Base-by-base conservation (phyloP, 176 grass and related monocot genomes). In the Pharus latifolius region DNA sequence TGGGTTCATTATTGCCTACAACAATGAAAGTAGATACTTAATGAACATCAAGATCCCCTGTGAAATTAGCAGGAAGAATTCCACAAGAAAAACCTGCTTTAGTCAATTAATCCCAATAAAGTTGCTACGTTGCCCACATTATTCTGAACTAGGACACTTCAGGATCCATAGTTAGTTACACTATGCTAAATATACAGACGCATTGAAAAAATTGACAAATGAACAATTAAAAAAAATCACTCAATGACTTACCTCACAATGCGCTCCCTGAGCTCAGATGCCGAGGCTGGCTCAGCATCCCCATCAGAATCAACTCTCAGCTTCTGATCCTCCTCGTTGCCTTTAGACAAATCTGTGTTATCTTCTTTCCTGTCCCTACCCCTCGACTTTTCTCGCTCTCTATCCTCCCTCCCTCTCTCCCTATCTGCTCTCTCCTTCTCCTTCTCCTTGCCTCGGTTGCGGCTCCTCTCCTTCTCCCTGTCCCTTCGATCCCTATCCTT, bases 381-480 rank as follows among this genome's bases (percentile, higher is more conserved):
- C 78, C 31, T 89, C 16, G 73, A 81, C 73, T 84, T 91, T 49
- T 85, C 74, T 5, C 65, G 69, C 13, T 88, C 81, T 29, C 66
- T 85, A 53, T 85, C 85, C 56, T 79, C 76, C 52, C 63, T 82
- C 31, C 65, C 78, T 55, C 28, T 82, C 31, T 66, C 78, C 62
- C 28, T 46, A 11, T 79, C 83, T 14, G 67, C 74, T 26, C 73
- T 77, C 10, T 64, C 67, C 13, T 47, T 56, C 28, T 89, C 82
- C 63, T 79, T 94, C 49, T 72, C 78, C 80, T 65, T 85, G 22
- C 74, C 81, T 60, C 70, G 89, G 17, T 74, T 69, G 26, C 49
- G 68, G 54, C 47, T 80, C 70, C 63, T 72, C 16, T 90, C 83
- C 50, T 87, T 94, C 50, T 94, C 86, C 41, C 83, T 77, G 67